Base-by-base conservation (phyloP, 2,329 filamentous ascomycete genomes). In the Colletotrichum tropicale region DNA sequence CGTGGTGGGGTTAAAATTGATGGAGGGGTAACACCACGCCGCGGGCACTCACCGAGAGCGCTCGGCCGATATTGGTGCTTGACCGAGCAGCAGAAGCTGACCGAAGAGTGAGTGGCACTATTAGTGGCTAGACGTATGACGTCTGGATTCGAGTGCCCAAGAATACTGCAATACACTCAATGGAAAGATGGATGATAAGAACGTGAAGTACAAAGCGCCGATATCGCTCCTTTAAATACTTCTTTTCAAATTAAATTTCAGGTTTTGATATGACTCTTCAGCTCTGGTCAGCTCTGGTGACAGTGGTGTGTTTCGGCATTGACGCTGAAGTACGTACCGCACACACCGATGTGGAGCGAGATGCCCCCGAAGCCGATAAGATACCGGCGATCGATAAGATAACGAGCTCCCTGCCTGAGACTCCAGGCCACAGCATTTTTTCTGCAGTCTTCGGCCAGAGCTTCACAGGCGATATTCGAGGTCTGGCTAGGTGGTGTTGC, bases 1-100 rank as follows among this genome's bases (percentile, higher is more conserved):
- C 66, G 74, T 76, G 21, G 74, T 76, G 74, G 74, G 74, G 74
- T 75, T 30, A 76, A 76, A 75, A 75, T 26, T 72, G 56, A 70
- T 76, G 74, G 74, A 74, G 74, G 74, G 74, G 74, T 76, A 76
- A 75, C 66, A 48, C 36, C n/a, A 34, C 28, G 30, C 30, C 8
- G 38, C 55, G 58, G 28, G 43, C 21, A 15, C 58, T 75, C 74
- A 75, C 74, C 74, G 74, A 75, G 24, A 64, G 48, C n/a, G 61
- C 56, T 65, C 64, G 36, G 36, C 52, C 72, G 55, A 26, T 26
- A 76, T 74, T 76, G 74, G 70, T 26, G n/a, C 4, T 34, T 65
- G 64, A 76, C 70, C 74, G 74, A 12, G 6, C 1, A 43, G 30
- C 1, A 15, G 18, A 21, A n/a, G 4, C 30, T 61, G 36, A 52